Evolutionary conservation across 225 moss, liverwort and hornwort genomes (phyloP), one percentile per base, ranked within the genome.

Genomic region (Straminergon stramineum): DNA sequence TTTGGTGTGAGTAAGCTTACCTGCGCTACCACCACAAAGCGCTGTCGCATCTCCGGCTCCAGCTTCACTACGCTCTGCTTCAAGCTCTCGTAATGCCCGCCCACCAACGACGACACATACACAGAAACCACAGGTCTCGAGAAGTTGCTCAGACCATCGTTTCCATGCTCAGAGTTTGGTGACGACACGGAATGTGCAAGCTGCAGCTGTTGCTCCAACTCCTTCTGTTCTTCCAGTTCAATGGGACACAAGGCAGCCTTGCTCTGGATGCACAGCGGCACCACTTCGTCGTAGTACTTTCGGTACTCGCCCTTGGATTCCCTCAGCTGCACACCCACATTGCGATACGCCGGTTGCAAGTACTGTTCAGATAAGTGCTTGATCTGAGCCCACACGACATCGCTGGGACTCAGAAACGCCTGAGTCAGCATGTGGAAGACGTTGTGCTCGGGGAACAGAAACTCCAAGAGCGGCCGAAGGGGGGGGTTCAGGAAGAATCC

Each of bases 241-340:
- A 94, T 93, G 8, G 95, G 95, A 66, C 96, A 95, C 17, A 92
- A 74, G 22, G 91, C 91, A 9, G 87, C 85, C 83, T 90, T 95
- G 80, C 65, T 92, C 66, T 88, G 90, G 86, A 95, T 87, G 84
- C 95, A 96, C 45, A 90, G 88, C 17, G 93, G 95, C 63, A 94
- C 95, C 43, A 89, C 96, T 7, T 93, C 89, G 87, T 95, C 96
- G 88, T 92, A 96, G 89, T 95, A 91, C 56, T 83, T 84, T 32
- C 94, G 91, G 71, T 94, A 95, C 87, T 96, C 93, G 64, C 94
- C 96, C 85, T 96, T 96, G 61, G 92, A 96, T 85, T 96, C 95
- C 15, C 94, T 93, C 51, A 96, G 90, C 86, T 96, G 94, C 58
- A 96, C 93, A 24, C 96, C 96, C 34, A 96, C 81, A 81, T 88